Base-by-base conservation (phyloP, 768 basidiomycete genomes). In the Nidula microcarpa region DNA sequence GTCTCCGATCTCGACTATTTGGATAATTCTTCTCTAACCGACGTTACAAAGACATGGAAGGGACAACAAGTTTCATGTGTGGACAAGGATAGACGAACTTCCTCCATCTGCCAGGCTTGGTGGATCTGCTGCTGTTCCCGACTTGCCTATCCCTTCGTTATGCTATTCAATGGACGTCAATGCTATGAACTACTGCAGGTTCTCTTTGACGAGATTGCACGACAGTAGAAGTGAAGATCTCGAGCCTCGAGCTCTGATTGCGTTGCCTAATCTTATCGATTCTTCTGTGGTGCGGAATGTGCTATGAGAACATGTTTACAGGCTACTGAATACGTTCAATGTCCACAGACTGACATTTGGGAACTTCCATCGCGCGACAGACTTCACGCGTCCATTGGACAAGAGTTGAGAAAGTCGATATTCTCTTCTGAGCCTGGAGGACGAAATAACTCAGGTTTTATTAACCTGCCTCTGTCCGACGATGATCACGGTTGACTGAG, bases 151-250 rank as follows among this genome's bases (percentile, higher is more conserved):
- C 0, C 89, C 89, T 3, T 54, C 63, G 6, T 65, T 90, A 3
- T 64, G 70, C 9, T 87, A 86, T 60, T 87, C 89, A 0, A 70
- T 98, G 66, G 90, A 94, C 61, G 86, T 95, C 54, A 99, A 99
- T 64, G 86, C 96, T 1, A 76, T 98, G 52, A 97, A 96, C 63
- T 98, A 89, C 66, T 98, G 96, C 68, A 84, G 88, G 2, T 94
- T 97, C 68, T 88, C 91, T 6, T 72, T 98, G 2, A 64, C 89
- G 33, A 60, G 37, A 33, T 50, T 55, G 36, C 18, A 43, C 43
- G 17, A 50, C 32, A 32, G 17, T 13, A 17, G 30, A 4, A 30
- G 23, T 30, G 50, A 49, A 1, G 58, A 49, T 45, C 54, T 53
- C 6, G 54, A 53, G 39, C 45, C 60, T 58, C 55, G 61, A 60